phyloP scores from a whole-genome alignment of 768 basidiomycete species.

The Leccinellum luteum region DNA sequence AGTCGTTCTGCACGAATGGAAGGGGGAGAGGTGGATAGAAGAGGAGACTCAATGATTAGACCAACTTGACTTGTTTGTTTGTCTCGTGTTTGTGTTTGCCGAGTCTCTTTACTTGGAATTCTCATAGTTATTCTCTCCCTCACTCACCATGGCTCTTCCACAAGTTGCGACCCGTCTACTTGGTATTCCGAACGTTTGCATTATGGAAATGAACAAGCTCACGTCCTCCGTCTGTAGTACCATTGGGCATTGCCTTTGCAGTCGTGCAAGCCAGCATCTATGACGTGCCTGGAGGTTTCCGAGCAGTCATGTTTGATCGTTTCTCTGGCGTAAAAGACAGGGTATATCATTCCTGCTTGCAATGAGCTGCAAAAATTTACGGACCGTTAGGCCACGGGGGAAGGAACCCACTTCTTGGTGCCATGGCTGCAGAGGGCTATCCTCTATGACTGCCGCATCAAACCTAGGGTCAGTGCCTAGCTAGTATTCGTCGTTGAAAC shows the following conservation, averaged over 20 bases:
- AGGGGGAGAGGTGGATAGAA: constrained; percentile 45
- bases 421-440: constrained; percentile 97
- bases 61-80: constrained; percentile 20
- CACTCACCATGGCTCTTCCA: constrained; percentile 46
- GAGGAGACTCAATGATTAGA: constrained; percentile 45
- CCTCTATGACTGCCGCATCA: constrained; percentile 95
- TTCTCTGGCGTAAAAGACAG: constrained; percentile 86
- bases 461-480: constrained; percentile 70
- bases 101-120: background rate
- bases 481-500: background rate
- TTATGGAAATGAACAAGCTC: constrained; percentile 5
- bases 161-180: constrained; percentile 48
- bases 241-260: constrained; percentile 41
- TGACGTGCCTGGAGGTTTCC: constrained; percentile 86
- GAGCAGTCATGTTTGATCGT: constrained; percentile 97
- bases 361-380: background rate
- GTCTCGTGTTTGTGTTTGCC: constrained; percentile 20
- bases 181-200: constrained; percentile 33
- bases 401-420: constrained; percentile 95
- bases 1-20: constrained; percentile 85
- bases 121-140: background rate
- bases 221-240: constrained; percentile 20
- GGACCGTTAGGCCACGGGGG: constrained; percentile 67
- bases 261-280: constrained; percentile 52
- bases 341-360: constrained; percentile 40